Base-by-base conservation (phyloP, 768 basidiomycete species). In the Neoboletus brunneissimus region DNA sequence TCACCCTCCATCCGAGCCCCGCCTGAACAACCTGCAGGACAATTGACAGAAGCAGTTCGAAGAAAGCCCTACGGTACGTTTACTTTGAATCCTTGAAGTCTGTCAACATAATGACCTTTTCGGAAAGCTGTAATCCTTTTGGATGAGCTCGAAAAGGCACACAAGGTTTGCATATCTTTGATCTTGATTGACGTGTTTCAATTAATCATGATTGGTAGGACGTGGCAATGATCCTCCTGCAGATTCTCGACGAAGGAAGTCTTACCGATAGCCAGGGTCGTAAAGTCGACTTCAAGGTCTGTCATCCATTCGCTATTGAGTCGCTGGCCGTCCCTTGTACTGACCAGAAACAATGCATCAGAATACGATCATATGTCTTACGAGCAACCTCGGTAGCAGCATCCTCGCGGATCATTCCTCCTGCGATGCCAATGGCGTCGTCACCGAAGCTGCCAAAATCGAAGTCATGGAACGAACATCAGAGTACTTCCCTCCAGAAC, bases 291-390 rank as follows among this genome's bases (percentile, higher is more conserved):
- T 95, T 96, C 77, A 93, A 88, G 78, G 87, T 84, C 55, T 2
- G 52, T 54, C 35, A 44, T n/a, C 16, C 35, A 2, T 27, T 31
- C 18, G 20, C 13, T 16, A 3, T 48, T 35, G 25, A 29, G 34
- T 38, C 4, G 9, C 18, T n/a, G 2, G 3, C 16, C 8, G 2
- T 20, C 10, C 29, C 25, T 40, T 29, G 47, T n/a, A 12, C 46
- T 63, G 31, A 67, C 23, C 2, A 7, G 15, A 50, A 9, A 13
- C 1, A 12, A 48, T 4, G 5, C 5, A n/a, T 31, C 27, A 86
- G 85, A 97, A 95, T 71, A 94, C 94, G 1, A 94, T 95, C 66
- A 87, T 97, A 65, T 92, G 91, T 68, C 73, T 94, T 29, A 95
- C 94, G 2, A 90, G 89, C 64, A 96, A 96, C 62, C 81, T 96